These are phyloP conservation scores for Penicillium sp. DNA, from an alignment of 2,329 filamentous ascomycete species.

Conservation along the genomic window DNA sequence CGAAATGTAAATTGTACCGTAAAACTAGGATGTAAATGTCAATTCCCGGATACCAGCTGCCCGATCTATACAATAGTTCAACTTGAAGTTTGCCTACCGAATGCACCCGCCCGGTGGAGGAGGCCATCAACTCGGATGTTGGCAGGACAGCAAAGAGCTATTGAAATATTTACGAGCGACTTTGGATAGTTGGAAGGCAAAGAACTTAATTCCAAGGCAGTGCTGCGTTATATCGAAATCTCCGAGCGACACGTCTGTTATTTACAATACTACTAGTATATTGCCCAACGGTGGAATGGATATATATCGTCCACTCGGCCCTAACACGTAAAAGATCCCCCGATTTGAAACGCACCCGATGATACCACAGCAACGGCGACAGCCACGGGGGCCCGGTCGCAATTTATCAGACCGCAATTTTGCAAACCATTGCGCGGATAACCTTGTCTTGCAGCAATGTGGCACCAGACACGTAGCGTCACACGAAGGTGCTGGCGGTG, in stretches of 20 bases:
- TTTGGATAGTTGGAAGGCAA: not conserved
- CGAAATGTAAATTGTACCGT: not conserved
- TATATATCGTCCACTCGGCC: not conserved
- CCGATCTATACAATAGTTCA: slow-evolving; percentile 1
- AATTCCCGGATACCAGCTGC: not conserved
- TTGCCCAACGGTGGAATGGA: not conserved
- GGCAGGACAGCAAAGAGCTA: slow-evolving; percentile 1
- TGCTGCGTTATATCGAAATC: slow-evolving; percentile 6
- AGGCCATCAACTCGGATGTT: not conserved
- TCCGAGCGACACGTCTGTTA: not conserved
- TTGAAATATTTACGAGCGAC: not conserved
- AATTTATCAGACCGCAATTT: not conserved
- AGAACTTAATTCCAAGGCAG: not conserved
- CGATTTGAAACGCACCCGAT: not conserved
- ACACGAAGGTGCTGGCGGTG: slow-evolving; percentile 11
- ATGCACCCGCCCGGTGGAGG: not conserved
- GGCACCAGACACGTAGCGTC: slow-evolving; percentile 12
- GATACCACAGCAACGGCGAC: slow-evolving; percentile 17
- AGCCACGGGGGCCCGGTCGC: not conserved
- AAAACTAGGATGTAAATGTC: not conserved
- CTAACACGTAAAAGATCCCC: not conserved
- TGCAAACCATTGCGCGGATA: slow-evolving; percentile 10
- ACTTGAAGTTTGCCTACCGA: not conserved
- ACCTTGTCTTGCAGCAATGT: slow-evolving; percentile 14
- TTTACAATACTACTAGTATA: not conserved